Evolutionary conservation across 2,329 filamentous ascomycete species (phyloP).

Genomic region (Xylariaceae sp.): DNA sequence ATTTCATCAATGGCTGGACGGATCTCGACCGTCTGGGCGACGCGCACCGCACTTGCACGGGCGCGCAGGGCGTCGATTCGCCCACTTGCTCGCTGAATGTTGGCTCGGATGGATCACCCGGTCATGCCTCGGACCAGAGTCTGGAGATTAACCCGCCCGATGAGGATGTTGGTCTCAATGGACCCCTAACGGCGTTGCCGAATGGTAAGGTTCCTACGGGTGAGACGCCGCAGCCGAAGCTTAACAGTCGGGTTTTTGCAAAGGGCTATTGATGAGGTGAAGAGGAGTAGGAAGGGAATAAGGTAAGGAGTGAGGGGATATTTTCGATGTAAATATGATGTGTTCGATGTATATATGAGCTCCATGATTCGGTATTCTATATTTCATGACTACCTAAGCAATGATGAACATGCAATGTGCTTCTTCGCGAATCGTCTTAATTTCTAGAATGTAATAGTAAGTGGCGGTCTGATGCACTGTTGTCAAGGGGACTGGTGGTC

Average conservation of each 20-base stretch:
- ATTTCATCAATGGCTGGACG: slow-evolving; percentile 43
- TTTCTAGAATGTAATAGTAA: too few relatives aligned
- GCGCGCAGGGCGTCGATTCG: slow-evolving; percentile 6
- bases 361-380: background rate
- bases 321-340: background rate
- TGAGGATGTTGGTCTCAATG: slow-evolving; percentile 8
- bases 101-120: slow-evolving; percentile 9
- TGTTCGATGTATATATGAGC: background rate
- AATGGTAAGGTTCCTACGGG: slow-evolving; percentile 10
- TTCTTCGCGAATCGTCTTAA: background rate
- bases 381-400: background rate
- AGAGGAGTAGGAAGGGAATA: too few relatives aligned
- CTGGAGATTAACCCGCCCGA: slow-evolving; percentile 2
- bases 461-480: too few relatives aligned
- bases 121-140: slow-evolving; percentile 7
- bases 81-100: slow-evolving; percentile 14
- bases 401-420: background rate
- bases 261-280: background rate
- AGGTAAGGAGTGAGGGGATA: background rate
- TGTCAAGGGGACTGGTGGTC: too few relatives aligned
- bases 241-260: slow-evolving; percentile 6
- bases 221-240: slow-evolving; percentile 1
- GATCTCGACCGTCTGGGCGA: slow-evolving; percentile 33
- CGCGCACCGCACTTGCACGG: slow-evolving; percentile 29
- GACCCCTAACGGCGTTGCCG: slow-evolving; percentile 1